These are phyloP conservation scores for Skeletonema potamos DNA, from an alignment of 108 stramenopile species.

Conservation along the genomic window DNA sequence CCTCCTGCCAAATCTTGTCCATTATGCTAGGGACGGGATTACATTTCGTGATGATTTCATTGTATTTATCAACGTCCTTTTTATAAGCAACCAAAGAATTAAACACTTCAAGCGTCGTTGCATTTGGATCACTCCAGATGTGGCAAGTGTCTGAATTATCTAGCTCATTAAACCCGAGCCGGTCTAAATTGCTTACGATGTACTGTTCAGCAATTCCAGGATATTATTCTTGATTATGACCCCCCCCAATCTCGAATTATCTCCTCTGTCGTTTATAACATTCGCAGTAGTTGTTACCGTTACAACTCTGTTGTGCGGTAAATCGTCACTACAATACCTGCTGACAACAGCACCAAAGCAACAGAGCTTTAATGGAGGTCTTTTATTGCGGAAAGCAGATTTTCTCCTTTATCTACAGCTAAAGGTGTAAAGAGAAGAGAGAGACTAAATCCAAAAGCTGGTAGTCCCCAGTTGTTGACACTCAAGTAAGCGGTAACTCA, in stretches of 20 bases:
- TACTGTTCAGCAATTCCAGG: constrained; percentile 4
- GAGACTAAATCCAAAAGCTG: too few species aligned
- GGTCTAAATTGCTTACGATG: constrained; percentile 9
- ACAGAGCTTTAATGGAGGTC: too few species aligned
- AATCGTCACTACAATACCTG: too few species aligned
- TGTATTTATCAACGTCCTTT: constrained; percentile 18
- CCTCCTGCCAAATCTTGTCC: neutral
- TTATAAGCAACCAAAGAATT: neutral
- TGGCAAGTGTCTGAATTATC: constrained; percentile 6
- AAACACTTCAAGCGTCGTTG: neutral
- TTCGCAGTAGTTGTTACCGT: too few species aligned
- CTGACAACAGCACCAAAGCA: too few species aligned
- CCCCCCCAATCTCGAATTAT: neutral
- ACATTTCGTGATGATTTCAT: constrained; percentile 7
- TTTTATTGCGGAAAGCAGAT: too few species aligned
- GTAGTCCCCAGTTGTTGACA: too few species aligned
- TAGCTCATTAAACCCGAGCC: constrained; percentile 13
- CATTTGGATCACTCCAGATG: neutral
- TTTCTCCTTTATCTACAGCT: too few species aligned
- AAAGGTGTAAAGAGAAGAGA: too few species aligned
- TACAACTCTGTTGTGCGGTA: too few species aligned
- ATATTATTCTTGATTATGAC: neutral
- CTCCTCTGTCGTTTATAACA: too few species aligned
- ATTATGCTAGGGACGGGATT: neutral
- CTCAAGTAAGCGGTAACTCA: neutral